Evolutionary conservation across 805 yeast species (phyloP), one percentile per base, ranked within the genome.

Genomic region (Metschnikowia henanensis): DNA sequence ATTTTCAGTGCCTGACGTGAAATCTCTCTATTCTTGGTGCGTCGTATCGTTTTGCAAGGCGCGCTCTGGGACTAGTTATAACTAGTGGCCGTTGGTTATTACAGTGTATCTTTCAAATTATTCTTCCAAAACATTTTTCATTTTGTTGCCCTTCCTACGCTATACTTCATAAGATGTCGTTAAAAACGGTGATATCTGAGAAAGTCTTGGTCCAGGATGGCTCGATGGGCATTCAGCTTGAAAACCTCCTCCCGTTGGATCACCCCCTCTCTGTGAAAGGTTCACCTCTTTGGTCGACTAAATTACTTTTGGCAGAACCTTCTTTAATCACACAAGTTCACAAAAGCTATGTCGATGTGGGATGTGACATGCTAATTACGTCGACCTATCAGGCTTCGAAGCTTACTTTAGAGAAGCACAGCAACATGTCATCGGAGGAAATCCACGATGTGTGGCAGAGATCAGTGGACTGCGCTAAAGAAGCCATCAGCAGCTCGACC

Each of bases 231-330:
- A 52, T 51, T 21, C 45, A 52, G 36, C 50, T 53, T 23, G 58
- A 53, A 29, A 39, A 30, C 21, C 35, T 50, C 22, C 43, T 53
- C 6, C 56, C 56, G 5, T 38, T 22, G 28, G 55, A 45, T 35
- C 46, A 45, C 23, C 57, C 58, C 2, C 45, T 48, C 18, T 42
- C 54, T 2, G 53, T 52, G 13, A 52, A 52, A 22, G 56, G 55
- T 13, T 43, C 42, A 33, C 58, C 58, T 17, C 47, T 53, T 10
- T 53, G 58, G 58, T 52, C 56, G 26, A 50, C 56, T 30, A 50
- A 50, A 39, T 43, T 52, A 15, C 55, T 53, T 31, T 37, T 54
- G 30, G 47, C 35, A 4, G 49, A 52, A 33, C 56, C 58, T 5
- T 37, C 42, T 2, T 39, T 41, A 33, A 41, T 54, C 32, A 44